These are phyloP conservation scores for Aschersonia sp. DNA, from an alignment of 2,329 filamentous ascomycete species.

Conservation along the genomic window DNA sequence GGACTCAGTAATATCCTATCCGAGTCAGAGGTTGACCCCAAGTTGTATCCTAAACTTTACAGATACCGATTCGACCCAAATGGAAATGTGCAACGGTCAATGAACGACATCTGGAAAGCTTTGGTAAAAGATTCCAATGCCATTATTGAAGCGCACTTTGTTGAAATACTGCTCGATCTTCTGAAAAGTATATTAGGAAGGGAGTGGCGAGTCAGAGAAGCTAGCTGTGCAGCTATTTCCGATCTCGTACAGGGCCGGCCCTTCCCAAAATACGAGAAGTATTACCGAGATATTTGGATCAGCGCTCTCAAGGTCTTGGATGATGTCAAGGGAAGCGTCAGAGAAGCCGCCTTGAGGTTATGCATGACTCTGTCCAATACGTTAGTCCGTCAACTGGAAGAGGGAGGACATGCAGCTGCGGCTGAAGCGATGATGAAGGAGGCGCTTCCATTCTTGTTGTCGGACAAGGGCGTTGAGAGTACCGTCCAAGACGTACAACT, in stretches of 20 bases:
- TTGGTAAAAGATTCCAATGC: constrained; percentile 77
- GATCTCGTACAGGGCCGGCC: constrained; percentile 75
- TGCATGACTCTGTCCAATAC: constrained; percentile 76
- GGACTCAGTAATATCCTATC: constrained; percentile 86
- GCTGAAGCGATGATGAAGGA: constrained; percentile 71
- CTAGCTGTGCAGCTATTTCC: constrained; percentile 78
- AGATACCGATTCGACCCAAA: constrained; percentile 94
- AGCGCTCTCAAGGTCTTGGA: constrained; percentile 84
- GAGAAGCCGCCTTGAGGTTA: constrained; percentile 64
- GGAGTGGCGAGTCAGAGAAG: constrained; percentile 88
- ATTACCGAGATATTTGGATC: constrained; percentile 74
- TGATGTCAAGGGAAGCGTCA: constrained; percentile 87
- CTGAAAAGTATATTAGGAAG: constrained; percentile 74
- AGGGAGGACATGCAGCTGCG: constrained; percentile 54
- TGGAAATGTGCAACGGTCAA: constrained; percentile 78
- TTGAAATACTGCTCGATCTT: constrained; percentile 77
- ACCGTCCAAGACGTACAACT: constrained; percentile 74
- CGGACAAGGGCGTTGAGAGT: constrained; percentile 78
- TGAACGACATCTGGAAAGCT: constrained; percentile 96
- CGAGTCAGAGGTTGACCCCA: constrained; percentile 77
- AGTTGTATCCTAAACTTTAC: constrained; percentile 89
- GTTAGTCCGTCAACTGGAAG: constrained; percentile 72
- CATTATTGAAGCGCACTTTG: constrained; percentile 70
- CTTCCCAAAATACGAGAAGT: constrained; percentile 64
- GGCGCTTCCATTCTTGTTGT: constrained; percentile 81